A percentile compares a stretch with the other conserved stretches of the same genome.
Evolutionary conservation across 2,329 filamentous ascomycete genomes (phyloP).

Genomic region (Trichoderma citrinoviride): DNA sequence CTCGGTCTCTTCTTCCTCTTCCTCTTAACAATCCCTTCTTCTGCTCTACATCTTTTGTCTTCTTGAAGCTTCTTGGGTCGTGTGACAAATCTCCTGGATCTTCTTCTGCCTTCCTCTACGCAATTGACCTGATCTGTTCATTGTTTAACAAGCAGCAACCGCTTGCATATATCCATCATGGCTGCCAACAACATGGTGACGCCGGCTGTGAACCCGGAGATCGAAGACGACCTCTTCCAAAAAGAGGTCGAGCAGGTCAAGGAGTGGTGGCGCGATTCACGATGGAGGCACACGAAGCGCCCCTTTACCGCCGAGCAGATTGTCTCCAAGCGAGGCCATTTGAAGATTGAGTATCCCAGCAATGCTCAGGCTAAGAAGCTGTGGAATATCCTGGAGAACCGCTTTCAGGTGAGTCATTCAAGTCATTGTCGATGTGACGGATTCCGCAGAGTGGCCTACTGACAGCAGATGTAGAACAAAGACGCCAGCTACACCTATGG

Average conservation of each 20-base stretch:
- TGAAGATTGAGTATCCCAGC: constrained; percentile 89
- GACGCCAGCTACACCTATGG: constrained; percentile 94
- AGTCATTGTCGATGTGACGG: not conserved
- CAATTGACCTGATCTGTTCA: not conserved
- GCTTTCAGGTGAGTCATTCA: constrained; percentile 68
- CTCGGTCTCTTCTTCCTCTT: constrained; percentile 4
- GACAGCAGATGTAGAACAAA: constrained; percentile 57
- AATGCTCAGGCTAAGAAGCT: constrained; percentile 90
- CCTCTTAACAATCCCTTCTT: not conserved
- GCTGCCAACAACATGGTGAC: constrained; percentile 62
- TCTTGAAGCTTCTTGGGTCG: not conserved
- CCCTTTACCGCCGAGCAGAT: constrained; percentile 97
- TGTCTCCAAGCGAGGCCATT: constrained; percentile 86
- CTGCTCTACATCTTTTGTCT: not conserved
- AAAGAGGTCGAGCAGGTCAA: constrained; percentile 85
- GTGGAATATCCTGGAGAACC: constrained; percentile 81
- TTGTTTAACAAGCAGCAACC: not conserved
- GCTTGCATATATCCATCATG: constrained; percentile 42
- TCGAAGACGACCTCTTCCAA: constrained; percentile 66
- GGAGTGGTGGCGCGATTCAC: constrained; percentile 87
- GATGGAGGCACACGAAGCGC: constrained; percentile 90
- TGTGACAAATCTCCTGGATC: not conserved
- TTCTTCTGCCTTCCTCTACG: not conserved
- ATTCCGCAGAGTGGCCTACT: not conserved
- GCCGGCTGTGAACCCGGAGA: constrained; percentile 53